These are phyloP conservation scores for Boletus bicolor DNA, from an alignment of 768 basidiomycete species.

Conservation along the genomic window DNA sequence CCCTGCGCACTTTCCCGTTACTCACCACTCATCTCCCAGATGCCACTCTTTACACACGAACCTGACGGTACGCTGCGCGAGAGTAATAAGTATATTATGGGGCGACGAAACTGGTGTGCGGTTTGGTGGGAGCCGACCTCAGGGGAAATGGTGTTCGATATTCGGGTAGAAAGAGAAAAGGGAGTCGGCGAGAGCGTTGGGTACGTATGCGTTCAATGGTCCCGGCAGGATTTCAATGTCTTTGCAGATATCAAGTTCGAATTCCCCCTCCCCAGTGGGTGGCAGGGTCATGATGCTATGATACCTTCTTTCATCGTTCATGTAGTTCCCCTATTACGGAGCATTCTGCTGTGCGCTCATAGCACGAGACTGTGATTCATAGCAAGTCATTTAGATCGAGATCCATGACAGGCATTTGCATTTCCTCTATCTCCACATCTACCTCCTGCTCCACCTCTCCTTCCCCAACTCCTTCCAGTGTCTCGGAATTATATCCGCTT, in stretches of 20 bases:
- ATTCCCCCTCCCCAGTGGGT: conserved; percentile 44
- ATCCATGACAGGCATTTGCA: conserved; percentile 26
- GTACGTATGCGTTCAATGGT: conserved; percentile 38
- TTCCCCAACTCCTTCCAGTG: conserved; percentile 30
- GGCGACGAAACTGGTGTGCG: conserved; percentile 82
- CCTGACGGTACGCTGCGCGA: conserved; percentile 65
- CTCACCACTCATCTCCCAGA: conserved; percentile 36
- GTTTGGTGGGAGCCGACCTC: conserved; percentile 55
- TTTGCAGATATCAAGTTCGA: conserved; percentile 41
- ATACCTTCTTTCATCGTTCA: not conserved
- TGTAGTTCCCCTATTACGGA: not conserved
- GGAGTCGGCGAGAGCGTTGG: conserved; percentile 79
- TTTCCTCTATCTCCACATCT: conserved; percentile 23
- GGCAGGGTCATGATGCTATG: conserved; percentile 15
- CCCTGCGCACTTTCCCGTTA: not conserved
- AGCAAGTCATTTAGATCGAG: conserved; percentile 25
- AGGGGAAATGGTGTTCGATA: conserved; percentile 74
- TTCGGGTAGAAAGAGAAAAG: conserved; percentile 82
- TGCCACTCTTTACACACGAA: conserved; percentile 74
- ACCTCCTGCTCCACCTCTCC: conserved; percentile 26
- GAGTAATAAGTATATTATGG: conserved; percentile 83
- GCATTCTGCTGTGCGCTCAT: not conserved
- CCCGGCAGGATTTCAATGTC: not conserved
- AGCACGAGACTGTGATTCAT: conserved; percentile 10
- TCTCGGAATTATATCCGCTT: conserved; percentile 58